These are phyloP conservation scores for Solanum pinnatisectum DNA, from an alignment of 257 asterid species.

Conservation along the genomic window DNA sequence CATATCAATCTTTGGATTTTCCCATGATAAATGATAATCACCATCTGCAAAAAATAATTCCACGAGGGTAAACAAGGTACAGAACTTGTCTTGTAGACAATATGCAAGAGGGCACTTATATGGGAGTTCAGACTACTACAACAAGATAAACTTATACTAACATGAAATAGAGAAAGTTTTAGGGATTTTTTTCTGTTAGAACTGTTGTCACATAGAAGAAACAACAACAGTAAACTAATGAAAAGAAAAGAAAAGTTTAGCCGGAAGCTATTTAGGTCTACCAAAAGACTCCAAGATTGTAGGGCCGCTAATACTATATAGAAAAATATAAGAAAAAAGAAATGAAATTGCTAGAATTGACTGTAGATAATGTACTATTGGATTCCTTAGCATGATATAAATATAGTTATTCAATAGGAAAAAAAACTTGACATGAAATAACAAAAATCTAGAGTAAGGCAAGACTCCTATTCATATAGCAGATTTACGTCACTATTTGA, in stretches of 20 bases:
- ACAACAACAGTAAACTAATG: background rate
- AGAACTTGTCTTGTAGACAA: background rate
- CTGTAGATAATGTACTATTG: background rate
- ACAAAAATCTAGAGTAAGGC: background rate
- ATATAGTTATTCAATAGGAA: background rate
- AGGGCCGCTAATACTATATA: background rate
- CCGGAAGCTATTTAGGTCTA: background rate
- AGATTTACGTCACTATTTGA: background rate
- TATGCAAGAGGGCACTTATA: background rate
- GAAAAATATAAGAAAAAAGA: background rate
- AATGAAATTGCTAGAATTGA: background rate
- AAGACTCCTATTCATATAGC: background rate
- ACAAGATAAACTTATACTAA: background rate
- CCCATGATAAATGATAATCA: slow-evolving; percentile 42
- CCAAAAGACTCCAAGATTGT: background rate
- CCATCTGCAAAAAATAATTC: slow-evolving; percentile 41
- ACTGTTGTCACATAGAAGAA: background rate
- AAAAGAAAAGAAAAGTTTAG: background rate
- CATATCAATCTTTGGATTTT: slow-evolving; percentile 52
- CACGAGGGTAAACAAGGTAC: background rate
- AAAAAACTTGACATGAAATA: background rate
- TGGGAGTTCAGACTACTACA: background rate
- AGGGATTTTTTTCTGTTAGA: background rate
- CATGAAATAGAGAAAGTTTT: background rate
- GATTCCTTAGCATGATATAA: background rate